These are phyloP conservation scores for Sarocladium strictum DNA, from an alignment of 2,329 filamentous ascomycete species.

Conservation along the genomic window DNA sequence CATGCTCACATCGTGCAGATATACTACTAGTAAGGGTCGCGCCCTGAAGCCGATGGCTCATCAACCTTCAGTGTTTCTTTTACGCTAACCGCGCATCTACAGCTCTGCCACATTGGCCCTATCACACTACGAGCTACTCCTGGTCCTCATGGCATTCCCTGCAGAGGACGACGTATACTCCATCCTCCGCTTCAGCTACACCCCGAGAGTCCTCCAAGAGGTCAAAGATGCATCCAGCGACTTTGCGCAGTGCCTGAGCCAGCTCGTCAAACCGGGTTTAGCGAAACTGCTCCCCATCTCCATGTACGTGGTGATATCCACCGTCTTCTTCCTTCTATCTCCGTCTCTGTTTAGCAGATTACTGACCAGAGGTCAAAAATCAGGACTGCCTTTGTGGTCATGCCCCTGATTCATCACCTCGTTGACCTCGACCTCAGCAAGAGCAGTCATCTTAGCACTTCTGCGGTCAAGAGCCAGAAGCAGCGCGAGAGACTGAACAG, in stretches of 20 bases:
- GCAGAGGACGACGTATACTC: conserved; percentile 1
- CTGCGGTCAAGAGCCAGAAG: not conserved
- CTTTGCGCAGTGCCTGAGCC: not conserved
- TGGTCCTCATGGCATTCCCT: conserved; percentile 1
- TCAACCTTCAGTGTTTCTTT: not conserved
- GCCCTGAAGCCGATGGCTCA: no score
- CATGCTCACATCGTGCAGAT: not conserved
- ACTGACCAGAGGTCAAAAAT: not conserved
- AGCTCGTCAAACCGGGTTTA: conserved; percentile 1
- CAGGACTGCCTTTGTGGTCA: not conserved
- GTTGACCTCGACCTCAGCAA: conserved; percentile 11
- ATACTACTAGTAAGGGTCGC: not conserved
- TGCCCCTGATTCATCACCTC: conserved; percentile 8
- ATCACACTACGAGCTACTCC: not conserved
- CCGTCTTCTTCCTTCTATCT: not conserved
- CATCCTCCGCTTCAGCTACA: not conserved
- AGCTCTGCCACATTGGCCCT: not conserved
- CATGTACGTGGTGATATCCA: not conserved
- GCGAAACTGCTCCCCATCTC: not conserved
- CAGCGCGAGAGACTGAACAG: not conserved
- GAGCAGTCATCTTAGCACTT: not conserved
- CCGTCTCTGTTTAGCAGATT: not conserved
- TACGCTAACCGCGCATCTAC: not conserved
- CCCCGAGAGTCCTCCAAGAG: not conserved
- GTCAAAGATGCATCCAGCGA: conserved; percentile 1